Base-by-base conservation (phyloP, 148 eudicot genomes). In the Linanthus parryae region DNA sequence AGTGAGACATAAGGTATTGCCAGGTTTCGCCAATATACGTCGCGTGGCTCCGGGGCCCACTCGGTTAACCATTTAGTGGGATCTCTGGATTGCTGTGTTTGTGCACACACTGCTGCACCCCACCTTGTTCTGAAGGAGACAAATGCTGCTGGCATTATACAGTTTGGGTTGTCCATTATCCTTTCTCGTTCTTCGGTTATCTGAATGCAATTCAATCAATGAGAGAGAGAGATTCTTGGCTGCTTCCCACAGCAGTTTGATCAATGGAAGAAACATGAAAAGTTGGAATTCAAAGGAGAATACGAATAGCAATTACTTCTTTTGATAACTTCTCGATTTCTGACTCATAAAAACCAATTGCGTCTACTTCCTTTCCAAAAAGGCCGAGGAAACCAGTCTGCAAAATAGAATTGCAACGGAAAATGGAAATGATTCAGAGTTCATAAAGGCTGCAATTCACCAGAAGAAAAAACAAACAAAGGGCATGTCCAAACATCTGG, bases 81-180 rank as follows among this genome's bases (percentile, higher is more conserved):
- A 59, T 94, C 78, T 70, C 96, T 85, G 36, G 95, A 55, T 73
- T 94, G 99, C 37, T 88, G 96, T 55, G 99, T 94, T 66, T 94
- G 99, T 19, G 99, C 91, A 71, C 99, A 94, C 37, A 94, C 88
- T 61, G 99, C 99, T 62, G 99, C 96, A 38, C 79, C 96, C 96
- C 96, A 88, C 54, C 99, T 85, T 53, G 80, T 75, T 72, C 66
- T 88, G 54, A 94, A 94, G 62, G 99, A 94, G 57, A 94, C 99
- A 66, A 94, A 94, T 46, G 99, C 85, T 52, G 96, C 82, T 51
- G 99, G 88, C 84, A 94, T 84, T 18, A 78, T 65, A 28, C 70
- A 53, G 54, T 80, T 80, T 23, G 79, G 86, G 69, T 94, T 76
- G 13, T 46, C 62, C 36, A 26, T 58, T 22, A 84, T 68, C 50